These are phyloP conservation scores for Moesziomyces sp. DNA, from an alignment of 1,284 basidiomycete genomes.

Conservation along the genomic window DNA sequence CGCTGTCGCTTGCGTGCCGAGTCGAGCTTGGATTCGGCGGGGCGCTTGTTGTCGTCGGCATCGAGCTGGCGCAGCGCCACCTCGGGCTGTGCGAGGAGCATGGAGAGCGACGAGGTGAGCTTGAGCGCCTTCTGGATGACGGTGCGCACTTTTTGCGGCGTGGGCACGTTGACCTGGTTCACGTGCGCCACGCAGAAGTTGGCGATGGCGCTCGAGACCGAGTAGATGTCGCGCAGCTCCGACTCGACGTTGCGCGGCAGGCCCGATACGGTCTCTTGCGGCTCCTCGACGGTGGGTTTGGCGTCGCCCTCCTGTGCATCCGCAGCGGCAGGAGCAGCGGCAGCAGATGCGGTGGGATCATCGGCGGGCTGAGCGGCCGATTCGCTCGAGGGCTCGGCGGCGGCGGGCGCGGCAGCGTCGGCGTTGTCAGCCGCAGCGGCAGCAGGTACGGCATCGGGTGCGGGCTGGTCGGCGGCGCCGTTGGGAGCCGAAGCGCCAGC, in stretches of 20 bases:
- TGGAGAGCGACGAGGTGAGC: slow-evolving; percentile 53
- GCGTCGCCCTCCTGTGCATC: not conserved
- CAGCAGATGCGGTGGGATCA: not conserved
- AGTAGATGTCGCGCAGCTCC: slow-evolving; percentile 48
- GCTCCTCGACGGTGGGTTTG: not conserved
- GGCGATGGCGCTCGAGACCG: slow-evolving; percentile 51
- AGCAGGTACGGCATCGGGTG: slow-evolving; percentile 1
- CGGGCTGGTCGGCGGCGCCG: slow-evolving; percentile 5
- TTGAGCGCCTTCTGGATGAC: slow-evolving; percentile 51
- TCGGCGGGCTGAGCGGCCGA: not conserved
- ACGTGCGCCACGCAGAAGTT: slow-evolving; percentile 53
- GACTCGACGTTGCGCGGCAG: slow-evolving; percentile 35
- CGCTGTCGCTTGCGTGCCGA: slow-evolving; percentile 47
- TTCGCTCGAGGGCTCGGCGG: not conserved
- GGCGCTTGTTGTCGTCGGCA: slow-evolving; percentile 35
- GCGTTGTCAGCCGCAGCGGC: slow-evolving; percentile 1
- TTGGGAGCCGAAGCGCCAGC: slow-evolving; percentile 24
- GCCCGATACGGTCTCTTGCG: slow-evolving; percentile 16
- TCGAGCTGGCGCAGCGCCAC: slow-evolving; percentile 43
- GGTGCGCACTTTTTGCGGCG: slow-evolving; percentile 43
- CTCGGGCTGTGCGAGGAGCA: slow-evolving; percentile 50
- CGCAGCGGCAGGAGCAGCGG: slow-evolving; percentile 1
- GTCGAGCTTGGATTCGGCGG: slow-evolving; percentile 42
- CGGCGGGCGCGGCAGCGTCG: not conserved
- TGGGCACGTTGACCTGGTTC: slow-evolving; percentile 34